These are phyloP conservation scores for Leccinum uliginosum DNA, from an alignment of 768 basidiomycete genomes.

Conservation along the genomic window DNA sequence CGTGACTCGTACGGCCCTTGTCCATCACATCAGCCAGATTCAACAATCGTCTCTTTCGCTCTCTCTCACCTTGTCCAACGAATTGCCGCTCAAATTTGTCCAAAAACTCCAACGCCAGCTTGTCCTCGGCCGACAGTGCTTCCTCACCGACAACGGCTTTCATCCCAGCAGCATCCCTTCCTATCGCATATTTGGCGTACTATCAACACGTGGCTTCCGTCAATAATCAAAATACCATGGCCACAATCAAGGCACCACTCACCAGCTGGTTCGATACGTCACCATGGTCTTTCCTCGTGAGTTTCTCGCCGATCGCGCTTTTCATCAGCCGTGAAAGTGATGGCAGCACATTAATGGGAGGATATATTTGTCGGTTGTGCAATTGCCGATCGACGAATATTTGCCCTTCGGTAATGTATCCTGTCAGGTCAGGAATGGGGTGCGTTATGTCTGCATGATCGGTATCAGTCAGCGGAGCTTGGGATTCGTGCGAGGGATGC, in stretches of 20 bases:
- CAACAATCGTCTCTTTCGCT: conserved; percentile 21
- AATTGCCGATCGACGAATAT: conserved; percentile 98
- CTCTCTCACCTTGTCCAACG: conserved; percentile 81
- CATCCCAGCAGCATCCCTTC: conserved; percentile 95
- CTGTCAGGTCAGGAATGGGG: conserved; percentile 98
- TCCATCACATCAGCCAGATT: not conserved
- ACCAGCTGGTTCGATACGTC: conserved; percentile 99
- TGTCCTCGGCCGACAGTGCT: conserved; percentile 91
- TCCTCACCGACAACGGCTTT: conserved; percentile 99
- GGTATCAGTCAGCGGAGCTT: conserved; percentile 22
- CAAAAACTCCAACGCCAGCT: conserved; percentile 93
- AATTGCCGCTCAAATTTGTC: conserved; percentile 98
- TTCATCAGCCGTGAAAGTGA: conserved; percentile 99
- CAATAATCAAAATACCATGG: conserved; percentile 10
- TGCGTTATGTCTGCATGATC: conserved; percentile 89
- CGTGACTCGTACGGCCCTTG: conserved; percentile 91
- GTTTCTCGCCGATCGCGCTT: conserved; percentile 95
- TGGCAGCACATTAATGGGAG: conserved; percentile 98
- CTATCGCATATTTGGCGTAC: conserved; percentile 99
- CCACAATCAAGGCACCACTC: conserved; percentile 34
- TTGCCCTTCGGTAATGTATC: conserved; percentile 99
- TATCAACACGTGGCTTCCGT: conserved; percentile 38
- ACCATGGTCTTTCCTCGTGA: conserved; percentile 97
- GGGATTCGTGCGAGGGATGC: conserved; percentile 30
- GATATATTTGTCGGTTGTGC: conserved; percentile 96